Evolutionary conservation across 768 basidiomycete species (phyloP).

Genomic region (Tylopilus subfusipes): DNA sequence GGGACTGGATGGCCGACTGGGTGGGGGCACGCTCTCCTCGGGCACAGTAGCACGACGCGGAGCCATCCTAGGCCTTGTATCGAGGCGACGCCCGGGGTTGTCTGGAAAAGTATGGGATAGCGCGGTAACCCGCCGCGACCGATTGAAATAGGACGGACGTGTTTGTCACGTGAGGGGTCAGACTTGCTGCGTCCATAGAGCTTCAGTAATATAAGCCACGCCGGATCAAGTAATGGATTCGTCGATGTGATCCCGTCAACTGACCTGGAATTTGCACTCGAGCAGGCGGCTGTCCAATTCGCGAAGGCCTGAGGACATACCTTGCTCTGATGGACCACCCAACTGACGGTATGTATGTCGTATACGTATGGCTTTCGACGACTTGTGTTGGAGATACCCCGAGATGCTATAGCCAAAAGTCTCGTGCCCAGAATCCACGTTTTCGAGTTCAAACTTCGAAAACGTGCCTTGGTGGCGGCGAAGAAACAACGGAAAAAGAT

Average conservation of each 20-base stretch:
- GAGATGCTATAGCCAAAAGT: too few relatives aligned
- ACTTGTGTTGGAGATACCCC: too few relatives aligned
- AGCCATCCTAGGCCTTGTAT: conserved; percentile 23
- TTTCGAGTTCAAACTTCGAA: too few relatives aligned
- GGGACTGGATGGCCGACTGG: conserved; percentile 27
- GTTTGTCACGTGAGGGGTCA: conserved; percentile 19
- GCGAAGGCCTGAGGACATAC: neutral
- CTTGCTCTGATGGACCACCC: too few relatives aligned
- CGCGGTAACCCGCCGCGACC: neutral
- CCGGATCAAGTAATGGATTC: neutral
- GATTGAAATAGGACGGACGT: conserved; percentile 15
- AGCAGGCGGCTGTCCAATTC: neutral
- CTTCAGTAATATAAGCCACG: neutral
- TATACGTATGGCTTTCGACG: too few relatives aligned
- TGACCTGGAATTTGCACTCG: neutral
- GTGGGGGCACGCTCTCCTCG: conserved; percentile 27
- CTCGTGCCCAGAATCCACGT: too few relatives aligned
- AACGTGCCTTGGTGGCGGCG: too few relatives aligned
- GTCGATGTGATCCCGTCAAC: neutral
- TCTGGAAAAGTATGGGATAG: neutral
- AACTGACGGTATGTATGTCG: too few relatives aligned
- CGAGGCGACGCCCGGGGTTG: neutral
- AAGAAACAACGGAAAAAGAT: conserved; percentile 14
- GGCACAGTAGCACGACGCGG: conserved; percentile 27
- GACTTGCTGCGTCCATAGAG: conserved; percentile 1